These are phyloP conservation scores for Kokia cookei DNA, from an alignment of 441 rosid genomes.

Conservation along the genomic window DNA sequence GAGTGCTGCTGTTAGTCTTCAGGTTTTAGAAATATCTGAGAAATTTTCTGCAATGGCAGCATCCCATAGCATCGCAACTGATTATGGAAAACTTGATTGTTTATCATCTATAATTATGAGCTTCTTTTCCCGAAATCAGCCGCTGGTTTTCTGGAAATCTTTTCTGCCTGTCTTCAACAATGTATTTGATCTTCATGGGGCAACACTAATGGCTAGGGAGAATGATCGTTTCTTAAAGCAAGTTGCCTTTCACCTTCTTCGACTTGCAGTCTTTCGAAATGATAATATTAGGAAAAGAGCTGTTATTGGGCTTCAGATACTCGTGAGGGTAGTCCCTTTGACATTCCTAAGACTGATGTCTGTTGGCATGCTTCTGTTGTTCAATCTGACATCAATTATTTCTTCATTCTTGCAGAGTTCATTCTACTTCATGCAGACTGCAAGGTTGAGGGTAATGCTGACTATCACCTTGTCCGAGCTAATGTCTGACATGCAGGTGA, in stretches of 20 bases:
- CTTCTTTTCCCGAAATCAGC: conserved; percentile 94
- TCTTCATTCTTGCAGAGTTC: conserved; percentile 74
- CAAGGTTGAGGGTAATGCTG: conserved; percentile 93
- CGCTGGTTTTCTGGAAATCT: conserved; percentile 88
- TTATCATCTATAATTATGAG: conserved; percentile 80
- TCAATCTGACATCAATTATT: conserved; percentile 12
- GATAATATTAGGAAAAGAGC: conserved; percentile 94
- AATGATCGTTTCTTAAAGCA: conserved; percentile 99
- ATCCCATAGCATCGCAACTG: conserved; percentile 91
- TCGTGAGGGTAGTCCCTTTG: conserved; percentile 65
- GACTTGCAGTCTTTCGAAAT: conserved; percentile 93
- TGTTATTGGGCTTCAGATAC: conserved; percentile 90
- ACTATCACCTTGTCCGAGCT: conserved; percentile 96
- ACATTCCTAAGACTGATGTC: conserved; percentile 3
- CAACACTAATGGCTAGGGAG: conserved; percentile 97
- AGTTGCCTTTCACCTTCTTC: conserved; percentile 93
- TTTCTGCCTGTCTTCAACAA: conserved; percentile 75
- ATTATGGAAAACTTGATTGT: conserved; percentile 97
- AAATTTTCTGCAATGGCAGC: conserved; percentile 93
- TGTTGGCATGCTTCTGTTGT: conserved; percentile 9
- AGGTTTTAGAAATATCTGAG: conserved; percentile 91
- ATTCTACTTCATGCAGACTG: conserved; percentile 86
- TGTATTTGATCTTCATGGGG: conserved; percentile 94
- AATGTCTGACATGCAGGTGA: conserved; percentile 97
- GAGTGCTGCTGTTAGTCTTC: conserved; percentile 97